A percentile compares a stretch with the other conserved stretches of the same genome.
These are phyloP conservation scores for Ophiostoma sp. DNA, from an alignment of 2,329 filamentous ascomycete species.

Conservation along the genomic window DNA sequence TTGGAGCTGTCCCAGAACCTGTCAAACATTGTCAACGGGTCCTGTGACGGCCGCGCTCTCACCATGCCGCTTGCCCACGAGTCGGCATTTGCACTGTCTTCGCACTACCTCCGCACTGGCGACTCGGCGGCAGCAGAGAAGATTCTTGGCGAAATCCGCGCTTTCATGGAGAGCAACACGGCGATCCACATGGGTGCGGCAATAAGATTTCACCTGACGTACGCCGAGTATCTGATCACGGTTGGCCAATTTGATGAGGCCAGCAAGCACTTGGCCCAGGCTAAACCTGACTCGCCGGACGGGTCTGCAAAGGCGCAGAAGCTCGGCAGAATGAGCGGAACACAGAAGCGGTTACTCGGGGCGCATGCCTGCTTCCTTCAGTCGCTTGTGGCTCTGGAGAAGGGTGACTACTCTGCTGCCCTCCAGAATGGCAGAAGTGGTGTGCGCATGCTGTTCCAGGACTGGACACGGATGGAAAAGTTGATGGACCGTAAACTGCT, in stretches of 20 bases:
- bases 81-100: slow-evolving; percentile 45
- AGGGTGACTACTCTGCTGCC: slow-evolving; percentile 54
- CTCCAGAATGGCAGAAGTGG: slow-evolving; percentile 53
- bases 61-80: slow-evolving; percentile 40
- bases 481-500: slow-evolving; percentile 22
- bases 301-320: not conserved
- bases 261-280: slow-evolving; percentile 25
- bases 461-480: slow-evolving; percentile 51
- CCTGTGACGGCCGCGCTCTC: not conserved
- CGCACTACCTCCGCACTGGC: slow-evolving; percentile 52
- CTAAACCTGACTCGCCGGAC: slow-evolving; percentile 10
- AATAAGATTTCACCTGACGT: slow-evolving; percentile 59
- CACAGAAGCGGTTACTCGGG: slow-evolving; percentile 18
- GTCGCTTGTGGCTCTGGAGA: slow-evolving; percentile 60
- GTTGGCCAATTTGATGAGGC: slow-evolving; percentile 62
- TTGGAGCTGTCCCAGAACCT: slow-evolving; percentile 45
- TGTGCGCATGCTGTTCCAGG: slow-evolving; percentile 51
- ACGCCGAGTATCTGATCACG: slow-evolving; percentile 67
- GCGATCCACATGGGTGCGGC: slow-evolving; percentile 35
- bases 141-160: slow-evolving; percentile 54
- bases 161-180: slow-evolving; percentile 38
- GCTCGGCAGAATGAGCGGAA: slow-evolving; percentile 7
- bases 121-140: slow-evolving; percentile 47
- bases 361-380: slow-evolving; percentile 58
- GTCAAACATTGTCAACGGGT: slow-evolving; percentile 32